Evolutionary conservation across 2,329 filamentous ascomycete species (phyloP).

Genomic region (Stemphylium vesicarium): DNA sequence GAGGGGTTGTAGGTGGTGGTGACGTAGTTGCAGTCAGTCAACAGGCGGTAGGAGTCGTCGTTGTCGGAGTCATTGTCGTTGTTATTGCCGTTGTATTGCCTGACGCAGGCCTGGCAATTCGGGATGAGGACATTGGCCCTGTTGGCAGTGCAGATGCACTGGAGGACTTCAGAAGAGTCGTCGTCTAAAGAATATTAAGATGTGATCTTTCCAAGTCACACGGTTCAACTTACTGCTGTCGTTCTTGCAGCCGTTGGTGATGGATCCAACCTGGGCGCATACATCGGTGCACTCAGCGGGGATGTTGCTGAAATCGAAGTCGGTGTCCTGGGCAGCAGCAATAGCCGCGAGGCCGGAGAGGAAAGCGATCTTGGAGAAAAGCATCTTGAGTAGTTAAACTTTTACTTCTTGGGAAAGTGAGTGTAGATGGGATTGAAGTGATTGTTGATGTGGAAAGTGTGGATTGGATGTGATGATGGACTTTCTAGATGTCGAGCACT

Average conservation of each 20-base stretch:
- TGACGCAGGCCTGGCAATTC: conserved; percentile 40
- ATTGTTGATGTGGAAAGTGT: not conserved
- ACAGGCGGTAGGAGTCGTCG: not conserved
- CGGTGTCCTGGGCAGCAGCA: conserved; percentile 29
- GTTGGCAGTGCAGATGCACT: conserved; percentile 40
- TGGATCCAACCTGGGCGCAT: conserved; percentile 33
- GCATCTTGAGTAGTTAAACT: conserved; percentile 20
- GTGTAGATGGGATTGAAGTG: not conserved
- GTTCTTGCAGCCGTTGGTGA: conserved; percentile 34
- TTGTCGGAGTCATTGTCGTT: conserved; percentile 10
- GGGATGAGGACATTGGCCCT: conserved; percentile 35
- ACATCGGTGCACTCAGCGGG: conserved; percentile 36
- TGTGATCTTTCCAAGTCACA: not conserved
- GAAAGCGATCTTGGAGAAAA: conserved; percentile 34
- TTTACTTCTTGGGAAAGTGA: not conserved
- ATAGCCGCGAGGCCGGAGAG: conserved; percentile 28
- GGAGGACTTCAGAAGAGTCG: conserved; percentile 25
- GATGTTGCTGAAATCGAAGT: conserved; percentile 37
- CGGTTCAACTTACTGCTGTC: conserved; percentile 21
- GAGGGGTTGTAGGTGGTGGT: conserved; percentile 8
- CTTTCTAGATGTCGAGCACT: not conserved
- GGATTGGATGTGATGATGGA: conserved; percentile 1
- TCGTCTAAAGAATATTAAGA: conserved; percentile 16
- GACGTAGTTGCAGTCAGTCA: conserved; percentile 1
- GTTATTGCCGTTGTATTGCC: conserved; percentile 21